Base-by-base conservation (phyloP, 2,329 filamentous ascomycete genomes). In the Sphaerulina musiva region DNA sequence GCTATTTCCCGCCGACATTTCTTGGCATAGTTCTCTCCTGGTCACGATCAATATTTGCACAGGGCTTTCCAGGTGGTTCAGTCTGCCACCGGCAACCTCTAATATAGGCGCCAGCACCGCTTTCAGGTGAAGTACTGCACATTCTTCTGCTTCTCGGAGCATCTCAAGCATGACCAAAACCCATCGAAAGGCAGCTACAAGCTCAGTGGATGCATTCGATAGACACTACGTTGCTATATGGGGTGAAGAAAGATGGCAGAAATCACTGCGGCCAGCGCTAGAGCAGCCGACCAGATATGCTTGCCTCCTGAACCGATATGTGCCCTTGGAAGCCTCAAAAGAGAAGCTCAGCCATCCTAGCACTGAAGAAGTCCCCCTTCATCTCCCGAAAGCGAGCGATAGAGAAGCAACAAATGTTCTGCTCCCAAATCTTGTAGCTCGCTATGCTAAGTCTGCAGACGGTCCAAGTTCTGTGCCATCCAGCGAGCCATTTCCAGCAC, bases 201-300 rank as follows among this genome's bases (percentile, higher is more conserved):
- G 59, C 14, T 58, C 64, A 8, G 59, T 64, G 14, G 65, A 66
- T 7, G 58, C 65, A 7, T 68, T 68, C 46, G 59, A 66, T 40
- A 58, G 60, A n/a, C 66, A 67, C 54, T 68, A 66, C 38, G 58
- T 66, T 40, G 57, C 56, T 0, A 66, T 61, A 17, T 66, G 62
- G 60, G 62, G 62, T 34, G 56, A 58, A 39, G 62, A 65, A 46
- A 56, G 67, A 53, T 69, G 67, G 67, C 47, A 61, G 6, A 44
- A 55, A 11, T 64, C 60, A 2, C 55, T 69, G 23, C 62, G 64
- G 23, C 61, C 61, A 34, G 62, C 66, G 8, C 53, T 68, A 6
- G 51, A 59, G 8, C 44, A 55, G 29, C 55, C 59, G 1, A 63
- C 62, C 2, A 56, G 65, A 47, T 62, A 68, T 40, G 61, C 63